phyloP scores from a whole-genome alignment of 176 grass and related monocot species.

The Avena eriantha region DNA sequence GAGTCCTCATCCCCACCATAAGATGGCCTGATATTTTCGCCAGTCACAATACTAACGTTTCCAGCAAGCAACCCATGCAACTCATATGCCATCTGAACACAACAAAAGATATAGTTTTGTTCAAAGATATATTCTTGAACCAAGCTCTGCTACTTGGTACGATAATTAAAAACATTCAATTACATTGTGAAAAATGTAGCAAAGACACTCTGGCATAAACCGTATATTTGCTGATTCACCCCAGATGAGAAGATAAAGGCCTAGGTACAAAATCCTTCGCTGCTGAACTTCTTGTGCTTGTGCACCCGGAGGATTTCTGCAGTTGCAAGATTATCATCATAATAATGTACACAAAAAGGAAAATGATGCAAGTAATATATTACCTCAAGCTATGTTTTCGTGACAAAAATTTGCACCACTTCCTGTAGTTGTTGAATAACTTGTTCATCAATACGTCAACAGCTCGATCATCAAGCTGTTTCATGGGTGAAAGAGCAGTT shows the following conservation, averaged over 20 bases:
- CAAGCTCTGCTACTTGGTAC: conserved; percentile 24
- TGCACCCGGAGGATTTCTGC: conserved; percentile 70
- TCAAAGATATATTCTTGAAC: conserved; percentile 23
- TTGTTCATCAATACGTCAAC: conserved; percentile 85
- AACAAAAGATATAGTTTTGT: conserved; percentile 30
- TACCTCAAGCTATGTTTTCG: conserved; percentile 85
- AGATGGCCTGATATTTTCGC: conserved; percentile 91
- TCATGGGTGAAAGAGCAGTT: conserved; percentile 31
- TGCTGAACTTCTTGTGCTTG: conserved; percentile 82
- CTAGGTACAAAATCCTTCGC: conserved; percentile 85
- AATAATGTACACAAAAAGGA: conserved; percentile 27
- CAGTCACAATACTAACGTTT: conserved; percentile 90
- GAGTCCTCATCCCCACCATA: conserved; percentile 94
- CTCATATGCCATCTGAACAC: conserved; percentile 93
- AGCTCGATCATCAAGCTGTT: conserved; percentile 89
- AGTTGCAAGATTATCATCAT: conserved; percentile 41
- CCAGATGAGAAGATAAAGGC: conserved; percentile 97
- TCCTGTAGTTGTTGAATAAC: conserved; percentile 92
- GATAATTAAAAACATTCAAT: conserved; percentile 16
- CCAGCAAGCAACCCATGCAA: conserved; percentile 80
- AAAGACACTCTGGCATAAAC: conserved; percentile 95
- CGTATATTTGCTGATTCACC: conserved; percentile 91
- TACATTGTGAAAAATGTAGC: conserved; percentile 99
- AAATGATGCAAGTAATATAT: conserved; percentile 20
- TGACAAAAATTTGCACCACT: conserved; percentile 97